Base-by-base conservation (phyloP, 73 alveolate species). In the Paramecium primaurelia region DNA sequence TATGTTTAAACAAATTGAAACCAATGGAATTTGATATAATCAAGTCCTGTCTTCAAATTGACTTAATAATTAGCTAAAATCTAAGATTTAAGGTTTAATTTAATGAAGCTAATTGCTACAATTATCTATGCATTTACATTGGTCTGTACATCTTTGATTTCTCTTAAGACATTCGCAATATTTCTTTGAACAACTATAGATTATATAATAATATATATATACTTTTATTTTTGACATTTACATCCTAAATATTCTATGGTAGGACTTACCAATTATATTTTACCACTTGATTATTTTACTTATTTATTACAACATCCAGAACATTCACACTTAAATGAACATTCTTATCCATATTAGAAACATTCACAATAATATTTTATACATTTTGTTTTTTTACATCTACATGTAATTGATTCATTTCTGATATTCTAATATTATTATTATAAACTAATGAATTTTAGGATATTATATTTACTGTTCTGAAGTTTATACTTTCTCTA, bases 111-210 rank as follows among this genome's bases (percentile, higher is more conserved):
- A n/a, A 12, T 64, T 64, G 84, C 84, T 73, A 73, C 87, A 73
- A 36, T 73, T 44, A 37, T 73, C 64, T 16, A 34, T 30, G 14
- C 87, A 73, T 37, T 73, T 73, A 25, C 87, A 73, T 73, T 37
- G 34, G 18, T 34, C 58, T 37, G 87, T 73, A 18, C 87, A 73
- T 73, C 47, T 32, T 34, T 37, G 22, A 34, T 73, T 73, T 37
- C 87, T 73, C 37, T 37, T 73, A 8, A 73, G 59, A 73, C 87
- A 73, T 73, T 73, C 87, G 37, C 87, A 73, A 11, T 73, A 73
- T 44, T 73, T 73, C 59, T 73, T 73, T 1, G 87, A 73, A 18
- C 87, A 73, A 73, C 87, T 73, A 73, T 12, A 38, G n/a, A n/a
- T 10, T 16, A 28, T 26, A 68, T 30, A 8, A 6, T 12, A 73